Percentiles rank a stretch among this genome's conserved stretches.
Conservation (phyloP, 2,329 filamentous ascomycete genomes). For the Fusarium hainanense region DNA sequence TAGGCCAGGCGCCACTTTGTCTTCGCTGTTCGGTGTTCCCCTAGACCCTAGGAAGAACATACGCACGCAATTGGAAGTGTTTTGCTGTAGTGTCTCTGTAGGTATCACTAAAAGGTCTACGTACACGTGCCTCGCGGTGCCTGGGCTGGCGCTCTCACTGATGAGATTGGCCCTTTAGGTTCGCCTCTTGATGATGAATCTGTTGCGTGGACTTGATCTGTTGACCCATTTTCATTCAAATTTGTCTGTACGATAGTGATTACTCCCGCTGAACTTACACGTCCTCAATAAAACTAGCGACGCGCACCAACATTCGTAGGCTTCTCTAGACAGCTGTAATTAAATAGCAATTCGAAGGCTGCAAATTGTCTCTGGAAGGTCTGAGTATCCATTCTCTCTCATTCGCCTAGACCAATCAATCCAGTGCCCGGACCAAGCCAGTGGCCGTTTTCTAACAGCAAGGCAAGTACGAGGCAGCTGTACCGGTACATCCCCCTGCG, state of each 20-base stretch:
- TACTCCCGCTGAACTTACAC: not conserved
- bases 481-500: constrained; percentile 45
- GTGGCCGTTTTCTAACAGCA: constrained; percentile 11
- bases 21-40: constrained; percentile 19
- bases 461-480: constrained; percentile 33
- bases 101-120: constrained; percentile 23
- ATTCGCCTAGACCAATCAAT: constrained; percentile 2
- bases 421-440: not conserved
- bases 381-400: not conserved
- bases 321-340: constrained; percentile 6
- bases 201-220: constrained; percentile 31
- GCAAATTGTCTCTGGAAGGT: constrained; percentile 10
- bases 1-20: constrained; percentile 30
- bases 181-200: constrained; percentile 43
- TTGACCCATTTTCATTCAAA: constrained; percentile 23
- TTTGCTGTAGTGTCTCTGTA: not conserved
- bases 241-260: not conserved
- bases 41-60: constrained; percentile 9
- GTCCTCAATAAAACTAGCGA: constrained; percentile 7
- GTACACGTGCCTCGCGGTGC: constrained; percentile 24
- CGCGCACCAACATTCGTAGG: constrained; percentile 27
- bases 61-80: constrained; percentile 23
- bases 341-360: constrained; percentile 27
- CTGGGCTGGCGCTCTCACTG: not conserved
- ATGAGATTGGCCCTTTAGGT: constrained; percentile 26